Percentiles rank a stretch among this genome's conserved stretches.
These are phyloP conservation scores for Elsinoe necatrix DNA, from an alignment of 2,329 filamentous ascomycete genomes.

Conservation along the genomic window DNA sequence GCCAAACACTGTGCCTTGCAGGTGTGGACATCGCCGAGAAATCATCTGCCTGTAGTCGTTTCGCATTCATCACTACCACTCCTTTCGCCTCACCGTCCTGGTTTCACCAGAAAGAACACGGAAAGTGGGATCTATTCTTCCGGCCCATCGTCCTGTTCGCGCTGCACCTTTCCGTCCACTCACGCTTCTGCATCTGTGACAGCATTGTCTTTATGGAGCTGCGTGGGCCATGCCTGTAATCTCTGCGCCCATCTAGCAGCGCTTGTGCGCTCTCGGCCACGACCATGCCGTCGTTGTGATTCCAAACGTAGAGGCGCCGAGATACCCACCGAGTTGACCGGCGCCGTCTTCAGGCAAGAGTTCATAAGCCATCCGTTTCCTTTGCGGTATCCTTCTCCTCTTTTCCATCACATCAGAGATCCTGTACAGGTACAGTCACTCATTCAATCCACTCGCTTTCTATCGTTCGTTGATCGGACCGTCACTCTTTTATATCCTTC, in stretches of 20 bases:
- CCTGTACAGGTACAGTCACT: conserved; percentile 12
- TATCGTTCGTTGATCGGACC: conserved; percentile 10
- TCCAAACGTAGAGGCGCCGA: conserved; percentile 11
- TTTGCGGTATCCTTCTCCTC: not conserved
- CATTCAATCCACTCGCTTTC: conserved; percentile 3
- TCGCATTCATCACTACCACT: not conserved
- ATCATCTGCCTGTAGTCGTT: conserved; percentile 1
- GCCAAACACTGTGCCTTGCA: conserved; percentile 7
- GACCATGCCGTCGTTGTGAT: conserved; percentile 6
- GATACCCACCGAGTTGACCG: not conserved
- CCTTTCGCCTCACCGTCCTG: conserved; percentile 1
- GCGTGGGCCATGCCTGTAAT: conserved; percentile 6
- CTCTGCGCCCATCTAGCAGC: not conserved
- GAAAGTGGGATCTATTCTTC: conserved; percentile 12
- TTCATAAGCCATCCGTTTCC: conserved; percentile 9
- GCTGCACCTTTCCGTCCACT: conserved; percentile 3
- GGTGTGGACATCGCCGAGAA: conserved; percentile 4
- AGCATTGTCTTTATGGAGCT: not conserved
- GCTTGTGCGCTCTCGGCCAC: not conserved
- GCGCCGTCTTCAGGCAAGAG: conserved; percentile 11
- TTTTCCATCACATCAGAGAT: conserved; percentile 7
- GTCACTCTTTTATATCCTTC: conserved; percentile 13
- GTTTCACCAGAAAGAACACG: conserved; percentile 13
- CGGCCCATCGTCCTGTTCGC: not conserved
- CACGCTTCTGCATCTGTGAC: not conserved